phyloP scores from a whole-genome alignment of 164 flowering plant genomes.

The Nymphaea colorata region DNA sequence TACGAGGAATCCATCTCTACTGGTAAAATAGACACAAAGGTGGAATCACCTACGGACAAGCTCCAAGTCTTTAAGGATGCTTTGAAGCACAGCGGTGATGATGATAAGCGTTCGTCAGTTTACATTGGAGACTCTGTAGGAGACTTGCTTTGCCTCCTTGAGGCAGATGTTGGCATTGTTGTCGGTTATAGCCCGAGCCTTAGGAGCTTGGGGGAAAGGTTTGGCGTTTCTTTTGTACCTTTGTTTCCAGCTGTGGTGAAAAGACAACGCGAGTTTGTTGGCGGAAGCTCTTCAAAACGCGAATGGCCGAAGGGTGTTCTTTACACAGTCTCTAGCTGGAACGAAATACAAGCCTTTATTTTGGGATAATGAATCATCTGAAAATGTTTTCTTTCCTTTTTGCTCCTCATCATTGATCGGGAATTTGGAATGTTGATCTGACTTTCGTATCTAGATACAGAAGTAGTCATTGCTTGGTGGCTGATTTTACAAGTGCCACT shows the following conservation, averaged over 20 bases:
- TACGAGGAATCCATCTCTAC: constrained; percentile 24
- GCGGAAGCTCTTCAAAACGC: constrained; percentile 11
- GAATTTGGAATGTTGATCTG: neutral
- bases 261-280: constrained; percentile 17
- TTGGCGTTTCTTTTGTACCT: constrained; percentile 25
- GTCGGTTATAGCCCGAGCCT: constrained; percentile 24
- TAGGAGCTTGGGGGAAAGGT: constrained; percentile 17
- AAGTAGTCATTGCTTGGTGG: neutral
- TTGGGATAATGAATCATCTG: constrained; percentile 10
- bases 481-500: constrained; percentile 3
- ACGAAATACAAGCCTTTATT: constrained; percentile 26
- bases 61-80: constrained; percentile 16
- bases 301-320: constrained; percentile 22
- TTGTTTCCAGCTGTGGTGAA: constrained; percentile 24
- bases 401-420: neutral
- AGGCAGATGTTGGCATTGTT: constrained; percentile 27
- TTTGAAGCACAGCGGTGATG: constrained; percentile 7
- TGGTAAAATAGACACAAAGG: constrained; percentile 17
- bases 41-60: constrained; percentile 31
- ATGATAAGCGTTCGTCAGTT: constrained; percentile 13
- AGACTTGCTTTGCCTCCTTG: constrained; percentile 27
- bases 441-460: neutral
- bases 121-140: constrained; percentile 28
- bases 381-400: constrained; percentile 1
- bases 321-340: constrained; percentile 26